Evolutionary conservation across 78 protist genomes (phyloP), one percentile per base, ranked within the genome.

Genomic region (Blattamonas nauphoetae): DNA sequence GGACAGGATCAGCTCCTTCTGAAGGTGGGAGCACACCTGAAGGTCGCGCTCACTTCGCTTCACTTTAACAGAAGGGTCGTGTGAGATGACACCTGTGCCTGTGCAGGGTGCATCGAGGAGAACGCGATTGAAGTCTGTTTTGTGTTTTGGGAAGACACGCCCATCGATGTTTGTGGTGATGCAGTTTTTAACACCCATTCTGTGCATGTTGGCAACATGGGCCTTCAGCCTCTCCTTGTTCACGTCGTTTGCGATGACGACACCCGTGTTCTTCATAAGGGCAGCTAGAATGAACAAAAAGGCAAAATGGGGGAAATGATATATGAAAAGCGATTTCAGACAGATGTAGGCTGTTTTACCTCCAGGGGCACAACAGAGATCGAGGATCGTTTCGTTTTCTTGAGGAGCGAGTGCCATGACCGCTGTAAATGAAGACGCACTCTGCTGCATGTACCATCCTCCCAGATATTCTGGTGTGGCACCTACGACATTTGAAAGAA

Each of bases 21-120:
- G 99, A 33, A 96, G 45, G n/a, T 88, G 90, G 63, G 96, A 42
- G 64, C 93, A 89, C 45, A 41, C 86, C 81, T 1, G 34, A n/a
- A 98, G 34, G 84, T 98, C 99, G 1, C 44, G n/a, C 35, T 88
- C 97, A 32, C 45, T 77, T 89, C 92, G 87, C n/a, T 64, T 42
- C 44, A 83, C 42, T 86, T 94, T 96, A 89, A 94, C 94, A 3
- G 91, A 34, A 32, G 91, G 93, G 45, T 98, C 99, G 64, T 95
- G 91, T 41, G 96, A 64, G 84, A 98, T 96, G 78, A 98, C 98
- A 42, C 99, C 99, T 0, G 94, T 82, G 45, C 99, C 99, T 2
- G 96, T 87, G 92, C 99, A 98, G 1, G 99, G 99, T 34, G 99
- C 99, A 85, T 98, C 99, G 36, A 98, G 94, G 3, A 98, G 90